Evolutionary conservation across 1,284 basidiomycete species (phyloP), one percentile per base, ranked within the genome.

Genomic region (Singerocomus inundabilis): DNA sequence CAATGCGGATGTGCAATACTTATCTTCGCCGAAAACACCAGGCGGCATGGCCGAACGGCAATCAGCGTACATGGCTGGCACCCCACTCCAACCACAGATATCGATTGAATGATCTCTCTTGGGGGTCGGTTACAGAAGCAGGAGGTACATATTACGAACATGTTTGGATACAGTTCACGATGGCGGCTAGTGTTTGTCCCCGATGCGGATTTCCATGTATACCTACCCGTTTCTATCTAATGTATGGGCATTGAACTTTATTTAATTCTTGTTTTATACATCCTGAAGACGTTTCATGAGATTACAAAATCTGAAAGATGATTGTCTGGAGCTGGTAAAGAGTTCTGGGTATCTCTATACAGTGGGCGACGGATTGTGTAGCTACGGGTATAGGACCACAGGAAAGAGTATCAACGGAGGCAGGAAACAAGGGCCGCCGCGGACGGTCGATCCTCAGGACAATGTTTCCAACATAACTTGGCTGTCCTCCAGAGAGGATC

Each of bases 21-120:
- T 67, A 70, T 62, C 66, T 54, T 55, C 67, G 44, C 60, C 63
- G 52, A 66, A 63, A 57, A 64, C 70, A 46, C 57, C 74, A 70
- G 75, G 73, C 48, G 73, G 70, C 47, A 80, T 76, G 72, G 62
- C 64, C 42, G 70, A 81, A 61, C 72, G 70, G 35, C 69, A 75
- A 56, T 67, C 72, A 13, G 37, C 53, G 2, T 69, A 70, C 45
- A 59, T 66, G 37, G 55, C 51, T 38, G 68, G 66, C 31, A 55
- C 56, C 31, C 60, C 66, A 16, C 66, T 78, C 33, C 70, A 68
- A 48, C 72, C 64, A 53, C 70, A 79, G 35, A 73, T 76, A 58
- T 79, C 80, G 16, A 81, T 77, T 47, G 77, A 81, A 64, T 81
- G 57, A 71, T 54, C 12, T 1, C 28, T 49, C 3, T 38, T 25